phyloP scores from a whole-genome alignment of 1,284 basidiomycete genomes.

The Puccinia hordei region DNA sequence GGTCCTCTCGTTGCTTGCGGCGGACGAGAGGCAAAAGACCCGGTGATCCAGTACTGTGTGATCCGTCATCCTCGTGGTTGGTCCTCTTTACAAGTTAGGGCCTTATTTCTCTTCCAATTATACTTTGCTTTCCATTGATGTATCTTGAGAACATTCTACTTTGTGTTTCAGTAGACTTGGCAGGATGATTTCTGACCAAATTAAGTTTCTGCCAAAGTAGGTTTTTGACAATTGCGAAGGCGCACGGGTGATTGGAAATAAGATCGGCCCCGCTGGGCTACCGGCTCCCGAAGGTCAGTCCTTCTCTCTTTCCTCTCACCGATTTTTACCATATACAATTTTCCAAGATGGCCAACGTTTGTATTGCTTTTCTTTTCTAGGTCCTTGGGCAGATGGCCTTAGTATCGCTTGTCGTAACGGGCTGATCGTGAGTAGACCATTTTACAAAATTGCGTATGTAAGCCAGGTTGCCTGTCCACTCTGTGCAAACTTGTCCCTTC shows the following conservation, averaged over 20 bases:
- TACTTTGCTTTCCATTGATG: background rate
- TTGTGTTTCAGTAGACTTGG: no score
- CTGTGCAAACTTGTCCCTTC: background rate
- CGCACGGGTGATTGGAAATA: slow-evolving; percentile 43
- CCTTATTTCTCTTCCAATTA: background rate
- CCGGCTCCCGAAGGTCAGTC: slow-evolving; percentile 39
- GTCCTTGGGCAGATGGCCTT: slow-evolving; percentile 50
- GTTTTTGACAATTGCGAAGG: slow-evolving; percentile 43
- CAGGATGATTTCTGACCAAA: no score
- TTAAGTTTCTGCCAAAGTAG: background rate
- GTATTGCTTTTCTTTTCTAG: slow-evolving; percentile 27
- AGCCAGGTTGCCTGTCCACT: background rate
- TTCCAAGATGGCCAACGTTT: slow-evolving; percentile 3
- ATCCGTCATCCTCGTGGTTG: slow-evolving; percentile 43
- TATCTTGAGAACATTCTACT: no score
- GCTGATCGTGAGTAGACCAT: slow-evolving; percentile 27
- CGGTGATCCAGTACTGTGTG: slow-evolving; percentile 44
- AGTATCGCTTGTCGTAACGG: slow-evolving; percentile 50
- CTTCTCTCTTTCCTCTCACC: background rate
- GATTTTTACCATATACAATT: no score
- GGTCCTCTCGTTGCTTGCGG: slow-evolving; percentile 40
- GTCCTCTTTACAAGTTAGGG: slow-evolving; percentile 47
- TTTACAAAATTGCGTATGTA: background rate
- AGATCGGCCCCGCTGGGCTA: slow-evolving; percentile 40
- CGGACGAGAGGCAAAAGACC: slow-evolving; percentile 32